phyloP scores from a whole-genome alignment of 2,329 filamentous ascomycete genomes.

The Paraphoma chrysanthemicola region DNA sequence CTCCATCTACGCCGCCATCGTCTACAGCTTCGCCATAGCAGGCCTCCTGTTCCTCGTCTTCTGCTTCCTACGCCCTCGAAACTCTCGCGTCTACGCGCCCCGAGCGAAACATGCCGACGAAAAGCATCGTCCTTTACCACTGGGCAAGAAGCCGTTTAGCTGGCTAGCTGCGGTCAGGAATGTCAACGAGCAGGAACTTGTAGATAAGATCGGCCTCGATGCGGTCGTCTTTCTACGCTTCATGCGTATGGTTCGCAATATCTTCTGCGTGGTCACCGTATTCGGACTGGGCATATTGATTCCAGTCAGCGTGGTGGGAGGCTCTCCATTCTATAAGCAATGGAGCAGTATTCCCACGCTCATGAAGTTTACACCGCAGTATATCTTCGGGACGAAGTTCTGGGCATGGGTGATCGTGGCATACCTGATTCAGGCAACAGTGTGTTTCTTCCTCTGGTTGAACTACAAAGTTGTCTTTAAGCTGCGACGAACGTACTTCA shows the following conservation, averaged over 20 bases:
- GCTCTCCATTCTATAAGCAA: constrained; percentile 41
- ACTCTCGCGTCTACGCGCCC: constrained; percentile 90
- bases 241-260: constrained; percentile 86
- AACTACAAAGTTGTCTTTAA: constrained; percentile 79
- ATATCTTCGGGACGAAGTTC: constrained; percentile 57
- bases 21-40: constrained; percentile 79
- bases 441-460: constrained; percentile 84
- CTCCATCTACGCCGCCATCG: constrained; percentile 81
- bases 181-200: constrained; percentile 77
- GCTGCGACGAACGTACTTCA: constrained; percentile 79
- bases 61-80: constrained; percentile 87
- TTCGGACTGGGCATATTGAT: constrained; percentile 80
- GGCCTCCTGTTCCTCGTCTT: constrained; percentile 78
- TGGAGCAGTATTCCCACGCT: constrained; percentile 39
- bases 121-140: constrained; percentile 82
- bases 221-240: constrained; percentile 89
- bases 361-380: constrained; percentile 65
- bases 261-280: constrained; percentile 77
- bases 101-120: constrained; percentile 92
- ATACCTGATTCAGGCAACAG: constrained; percentile 72
- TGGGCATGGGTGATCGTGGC: constrained; percentile 67
- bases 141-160: constrained; percentile 84
- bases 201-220: constrained; percentile 88
- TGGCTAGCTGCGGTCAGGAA: constrained; percentile 81
- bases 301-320: constrained; percentile 71